Base-by-base conservation (phyloP, 164 flowering plant genomes). In the Vitis vinifera region DNA sequence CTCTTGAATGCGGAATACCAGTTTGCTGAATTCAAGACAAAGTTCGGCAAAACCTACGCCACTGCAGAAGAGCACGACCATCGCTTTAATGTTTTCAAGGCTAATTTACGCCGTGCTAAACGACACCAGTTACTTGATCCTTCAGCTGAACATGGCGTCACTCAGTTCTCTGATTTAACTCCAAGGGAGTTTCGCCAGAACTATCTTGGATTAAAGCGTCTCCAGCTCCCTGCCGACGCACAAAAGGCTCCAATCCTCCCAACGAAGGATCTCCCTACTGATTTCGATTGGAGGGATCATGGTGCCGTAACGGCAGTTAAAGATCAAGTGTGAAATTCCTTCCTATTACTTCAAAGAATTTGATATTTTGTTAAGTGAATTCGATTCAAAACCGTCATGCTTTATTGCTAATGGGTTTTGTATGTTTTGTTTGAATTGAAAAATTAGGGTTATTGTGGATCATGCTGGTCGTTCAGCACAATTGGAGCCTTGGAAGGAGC, bases 401-500 rank as follows among this genome's bases (percentile, higher is more conserved):
- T 23, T 23, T 23, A 23, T 1, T 23, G 27, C 27, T 23, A 23
- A 57, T 14, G n/a, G 8, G 23, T 8, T 57, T 13, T 9, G 17
- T 19, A 57, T 56, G 30, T 44, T 27, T 30, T 15, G 56, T 14
- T 55, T 55, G n/a, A 56, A 37, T 14, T 12, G 17, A 31, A 30
- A 19, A 17, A 17, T 55, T 77, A 95, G 99, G 98, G 97, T 60
- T 75, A 92, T 1, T 95, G 99, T 68, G 99, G 99, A 29, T 91
- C 98, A 12, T 95, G 99, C 82, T 95, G 99, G 99, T 78, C 93
- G 16, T 95, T 95, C 68, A 95, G 99, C 71, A 70, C 99, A 0
- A 78, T 91, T 0, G 99, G 98, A 59, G 99, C 97, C 2, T 55
- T 95, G 75, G 99, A 94, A 82, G 98, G 97, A 71, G 94, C 98